Evolutionary conservation across 78 protist species (phyloP), one percentile per base, ranked within the genome.

Genomic region (Dictyostelium brefeldianum): DNA sequence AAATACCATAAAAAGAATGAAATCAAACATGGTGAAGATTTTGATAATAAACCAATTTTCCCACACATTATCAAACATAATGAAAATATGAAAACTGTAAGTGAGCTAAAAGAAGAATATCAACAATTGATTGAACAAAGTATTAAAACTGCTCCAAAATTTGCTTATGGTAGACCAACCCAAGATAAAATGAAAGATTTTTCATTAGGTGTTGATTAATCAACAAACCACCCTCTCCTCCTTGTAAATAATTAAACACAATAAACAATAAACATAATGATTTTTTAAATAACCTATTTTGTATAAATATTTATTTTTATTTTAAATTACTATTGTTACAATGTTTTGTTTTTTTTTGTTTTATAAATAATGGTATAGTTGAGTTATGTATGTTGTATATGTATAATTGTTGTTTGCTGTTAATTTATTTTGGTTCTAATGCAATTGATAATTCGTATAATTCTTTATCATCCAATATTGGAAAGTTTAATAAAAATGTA

Each of bases 401-500:
- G n/a, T 36, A 36, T 36, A 3, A 36, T 36, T 36, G 2, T 36
- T 36, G 43, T 36, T 36, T 36, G 43, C 2, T 36, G 43, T 36
- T n/a, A n/a, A n/a, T 84, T 46, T 87, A 87, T 65, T 56, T 87
- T 46, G 93, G 93, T 77, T 87, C 93, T 22, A 87, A 22, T 8
- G 65, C 56, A n/a, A 29, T 20, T 11, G 93, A 87, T 77, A 87
- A 62, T 22, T 87, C 93, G 78, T 87, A 87, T 14, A 87, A 29
- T 31, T 50, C 69, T 29, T 87, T 65, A 48, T 87, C 93, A 65
- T 87, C 93, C 15, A 87, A n/a, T 20, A 77, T 31, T 59, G 93
- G 93, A 78, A 87, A 77, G 51, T 87, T 67, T n/a, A 87, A 50
- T 77, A 87, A 77, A 29, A 87, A 87, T 14, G 93, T 87, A 46